Evolutionary conservation across 73 alveolate genomes (phyloP), one percentile per base, ranked within the genome.

Genomic region (Urostyla sp.): DNA sequence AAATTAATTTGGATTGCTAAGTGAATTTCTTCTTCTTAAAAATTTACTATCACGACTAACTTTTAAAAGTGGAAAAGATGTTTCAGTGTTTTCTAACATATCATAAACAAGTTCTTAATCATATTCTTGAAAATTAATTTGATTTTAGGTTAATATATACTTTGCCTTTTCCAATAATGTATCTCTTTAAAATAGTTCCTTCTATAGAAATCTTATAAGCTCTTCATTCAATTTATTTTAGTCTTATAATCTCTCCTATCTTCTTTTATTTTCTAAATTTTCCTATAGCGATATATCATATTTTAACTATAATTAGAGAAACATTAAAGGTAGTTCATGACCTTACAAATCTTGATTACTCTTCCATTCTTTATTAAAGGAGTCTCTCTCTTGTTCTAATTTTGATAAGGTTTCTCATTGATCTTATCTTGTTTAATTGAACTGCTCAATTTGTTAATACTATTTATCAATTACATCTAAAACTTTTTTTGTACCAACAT

Each of bases 141-240:
- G 60, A 40, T 63, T 63, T 63, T 34, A 24, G n/a, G 37, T 38
- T 21, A 63, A 23, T 26, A 63, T 26, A 13, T 35, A 21, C 54
- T 57, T 32, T 36, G 85, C 91, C 11, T 60, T 31, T 30, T 52
- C 57, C 0, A 81, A 3, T 1, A 81, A 23, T n/a, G 38, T 52
- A 81, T 81, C 91, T 36, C 91, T 28, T 30, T 69, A 53, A 16
- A 53, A 35, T 23, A 81, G 51, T 40, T 81, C 49, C 51, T 81
- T 85, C 31, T 67, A 51, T 28, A 81, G 49, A 50, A 38, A 63
- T 37, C 53, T 27, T n/a, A 81, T 15, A n/a, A 51, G 48, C 28
- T 27, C 38, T 16, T 81, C 91, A 23, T 76, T 81, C 15, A 76
- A 54, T 43, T 72, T 51, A 35, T 24, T 50, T 52, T 81, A 58